Conservation (phyloP, 495 filamentous ascomycete species). For the Pyronema domesticum region DNA sequence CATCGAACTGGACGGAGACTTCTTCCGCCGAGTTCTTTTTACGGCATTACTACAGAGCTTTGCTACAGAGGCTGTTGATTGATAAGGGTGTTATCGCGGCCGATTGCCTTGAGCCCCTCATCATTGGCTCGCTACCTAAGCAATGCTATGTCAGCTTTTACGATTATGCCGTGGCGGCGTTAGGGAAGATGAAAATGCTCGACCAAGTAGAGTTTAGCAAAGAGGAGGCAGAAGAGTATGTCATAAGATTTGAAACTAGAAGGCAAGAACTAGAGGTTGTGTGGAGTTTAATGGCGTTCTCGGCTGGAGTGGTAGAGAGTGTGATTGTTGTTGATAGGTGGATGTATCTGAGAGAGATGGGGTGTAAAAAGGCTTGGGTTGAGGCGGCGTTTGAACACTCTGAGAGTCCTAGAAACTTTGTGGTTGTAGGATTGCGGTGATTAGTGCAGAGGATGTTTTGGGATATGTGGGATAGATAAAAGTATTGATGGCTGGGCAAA, state of each 20-base stretch:
- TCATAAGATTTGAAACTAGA: slow-evolving; percentile 44
- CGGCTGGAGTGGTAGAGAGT: slow-evolving; percentile 70
- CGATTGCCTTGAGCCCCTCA: slow-evolving; percentile 42
- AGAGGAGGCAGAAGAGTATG: slow-evolving; percentile 44
- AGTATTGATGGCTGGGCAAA: too few species aligned
- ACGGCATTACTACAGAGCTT: slow-evolving; percentile 78
- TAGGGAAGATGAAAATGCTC: slow-evolving; percentile 48
- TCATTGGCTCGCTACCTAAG: slow-evolving; percentile 73
- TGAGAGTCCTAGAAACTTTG: slow-evolving; percentile 6
- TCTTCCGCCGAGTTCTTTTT: slow-evolving; percentile 82
- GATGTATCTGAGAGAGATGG: slow-evolving; percentile 47
- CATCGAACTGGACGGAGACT: slow-evolving; percentile 66
- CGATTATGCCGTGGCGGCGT: slow-evolving; percentile 63
- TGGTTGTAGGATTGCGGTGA: slow-evolving; percentile 46
- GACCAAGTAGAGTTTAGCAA: slow-evolving; percentile 38
- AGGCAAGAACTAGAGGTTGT: slow-evolving; percentile 70
- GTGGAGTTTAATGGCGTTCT: slow-evolving; percentile 93
- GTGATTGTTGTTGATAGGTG: slow-evolving; percentile 83
- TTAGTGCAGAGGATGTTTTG: too few species aligned
- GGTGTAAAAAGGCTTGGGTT: slow-evolving; percentile 54
- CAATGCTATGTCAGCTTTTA: slow-evolving; percentile 57
- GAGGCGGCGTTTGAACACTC: slow-evolving; percentile 80
- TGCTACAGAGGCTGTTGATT: slow-evolving; percentile 76
- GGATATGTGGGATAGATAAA: too few species aligned
- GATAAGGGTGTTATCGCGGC: slow-evolving; percentile 39